Percentiles rank a stretch among this genome's conserved stretches.
Evolutionary conservation across 257 asterid species (phyloP).

Genomic region (Schizonepeta tenuifolia): DNA sequence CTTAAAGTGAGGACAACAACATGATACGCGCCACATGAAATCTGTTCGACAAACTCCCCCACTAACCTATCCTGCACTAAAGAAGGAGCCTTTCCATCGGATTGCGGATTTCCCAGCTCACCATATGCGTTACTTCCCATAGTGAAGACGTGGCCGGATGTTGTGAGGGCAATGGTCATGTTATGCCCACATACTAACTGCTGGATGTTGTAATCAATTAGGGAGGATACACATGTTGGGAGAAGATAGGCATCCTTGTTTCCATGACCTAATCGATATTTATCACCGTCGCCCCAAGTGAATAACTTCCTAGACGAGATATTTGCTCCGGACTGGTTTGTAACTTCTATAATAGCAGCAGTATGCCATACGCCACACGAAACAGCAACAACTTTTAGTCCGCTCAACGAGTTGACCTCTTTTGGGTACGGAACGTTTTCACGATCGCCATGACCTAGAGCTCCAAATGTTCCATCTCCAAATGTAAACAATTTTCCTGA

Average conservation of each 20-base stretch:
- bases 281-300: conserved; percentile 98
- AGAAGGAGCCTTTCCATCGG: conserved; percentile 74
- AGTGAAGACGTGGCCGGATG: conserved; percentile 84
- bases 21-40: conserved; percentile 76
- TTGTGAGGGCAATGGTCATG: conserved; percentile 69
- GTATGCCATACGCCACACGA: conserved; percentile 97
- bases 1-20: conserved; percentile 83
- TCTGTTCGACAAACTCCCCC: conserved; percentile 94
- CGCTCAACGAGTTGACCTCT: conserved; percentile 71
- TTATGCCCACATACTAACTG: conserved; percentile 83
- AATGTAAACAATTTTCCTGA: conserved; percentile 79
- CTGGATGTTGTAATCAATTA: conserved; percentile 79
- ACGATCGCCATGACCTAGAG: conserved; percentile 84
- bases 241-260: conserved; percentile 67
- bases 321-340: conserved; percentile 53
- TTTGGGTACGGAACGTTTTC: conserved; percentile 59
- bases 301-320: conserved; percentile 70
- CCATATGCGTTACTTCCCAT: conserved; percentile 78
- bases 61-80: conserved; percentile 80
- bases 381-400: conserved; percentile 67
- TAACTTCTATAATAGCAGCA: conserved; percentile 82
- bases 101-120: conserved; percentile 74
- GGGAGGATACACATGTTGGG: conserved; percentile 80
- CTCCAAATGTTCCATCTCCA: conserved; percentile 92
- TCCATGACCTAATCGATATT: conserved; percentile 81